Conservation (phyloP, 2,329 filamentous ascomycete genomes). For the Dactylonectria estremocensis region DNA sequence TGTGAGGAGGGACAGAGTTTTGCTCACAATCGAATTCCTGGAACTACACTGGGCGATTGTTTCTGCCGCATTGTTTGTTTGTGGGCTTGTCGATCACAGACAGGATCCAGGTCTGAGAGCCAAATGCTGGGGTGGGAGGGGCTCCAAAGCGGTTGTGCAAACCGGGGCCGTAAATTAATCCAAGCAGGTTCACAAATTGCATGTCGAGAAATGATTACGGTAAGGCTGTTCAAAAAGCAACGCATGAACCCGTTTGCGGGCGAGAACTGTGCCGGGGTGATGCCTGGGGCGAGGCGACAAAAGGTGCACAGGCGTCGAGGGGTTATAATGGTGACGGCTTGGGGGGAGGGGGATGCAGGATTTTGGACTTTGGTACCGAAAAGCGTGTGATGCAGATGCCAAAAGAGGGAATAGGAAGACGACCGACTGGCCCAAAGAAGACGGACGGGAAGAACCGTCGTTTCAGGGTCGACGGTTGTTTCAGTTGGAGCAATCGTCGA, state of each 20-base stretch:
- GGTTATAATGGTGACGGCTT: not conserved
- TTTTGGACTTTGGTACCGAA: not conserved
- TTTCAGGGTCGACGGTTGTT: slow-evolving; percentile 17
- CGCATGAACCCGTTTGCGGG: slow-evolving; percentile 4
- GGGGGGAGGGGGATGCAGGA: not conserved
- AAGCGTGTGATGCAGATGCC: not conserved
- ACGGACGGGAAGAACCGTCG: not conserved
- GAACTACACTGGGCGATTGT: not conserved
- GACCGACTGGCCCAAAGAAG: not conserved
- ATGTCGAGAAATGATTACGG: not conserved
- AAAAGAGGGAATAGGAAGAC: not conserved
- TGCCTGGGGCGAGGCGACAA: not conserved
- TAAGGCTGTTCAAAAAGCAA: not conserved
- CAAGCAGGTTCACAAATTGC: not conserved
- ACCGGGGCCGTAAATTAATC: slow-evolving; percentile 5
- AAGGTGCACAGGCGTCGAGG: not conserved
- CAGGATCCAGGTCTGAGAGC: not conserved
- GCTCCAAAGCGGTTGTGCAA: not conserved
- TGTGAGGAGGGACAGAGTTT: not conserved
- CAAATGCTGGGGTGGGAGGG: not conserved
- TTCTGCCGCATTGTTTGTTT: not conserved
- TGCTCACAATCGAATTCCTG: not conserved
- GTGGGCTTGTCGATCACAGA: slow-evolving; percentile 7
- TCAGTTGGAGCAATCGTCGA: slow-evolving; percentile 20
- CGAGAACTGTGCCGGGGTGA: not conserved